These are phyloP conservation scores for Dendrobium catenatum DNA, from an alignment of 106 monocot species.

Conservation along the genomic window DNA sequence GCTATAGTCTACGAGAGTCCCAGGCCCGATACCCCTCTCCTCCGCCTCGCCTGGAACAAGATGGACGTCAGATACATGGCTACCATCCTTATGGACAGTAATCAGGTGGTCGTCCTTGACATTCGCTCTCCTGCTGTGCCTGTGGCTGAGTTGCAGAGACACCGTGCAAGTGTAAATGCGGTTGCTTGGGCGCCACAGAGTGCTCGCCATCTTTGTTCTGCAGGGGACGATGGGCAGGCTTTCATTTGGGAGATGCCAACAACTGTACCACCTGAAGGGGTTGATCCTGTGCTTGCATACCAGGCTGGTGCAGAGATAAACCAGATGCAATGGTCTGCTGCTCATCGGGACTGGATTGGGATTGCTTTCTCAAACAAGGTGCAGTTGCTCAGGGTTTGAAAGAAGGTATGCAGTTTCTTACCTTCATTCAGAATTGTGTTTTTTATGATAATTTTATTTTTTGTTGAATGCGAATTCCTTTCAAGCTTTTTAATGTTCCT, in stretches of 20 bases:
- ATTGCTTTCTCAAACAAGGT: constrained; percentile 10
- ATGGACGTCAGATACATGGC: constrained; percentile 72
- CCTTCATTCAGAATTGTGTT: background rate
- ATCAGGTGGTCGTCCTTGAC: constrained; percentile 63
- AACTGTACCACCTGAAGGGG: constrained; percentile 1
- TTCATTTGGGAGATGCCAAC: constrained; percentile 62
- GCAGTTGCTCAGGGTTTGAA: constrained; percentile 14
- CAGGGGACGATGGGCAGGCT: constrained; percentile 65
- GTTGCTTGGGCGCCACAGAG: constrained; percentile 61
- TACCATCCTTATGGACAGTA: constrained; percentile 73
- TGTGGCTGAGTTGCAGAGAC: constrained; percentile 75
- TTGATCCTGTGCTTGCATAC: constrained; percentile 11
- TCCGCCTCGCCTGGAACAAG: constrained; percentile 90
- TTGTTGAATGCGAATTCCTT: background rate
- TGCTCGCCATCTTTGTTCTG: constrained; percentile 48
- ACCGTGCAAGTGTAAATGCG: constrained; percentile 68
- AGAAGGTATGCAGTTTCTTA: background rate
- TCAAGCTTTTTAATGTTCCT: background rate
- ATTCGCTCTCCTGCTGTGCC: constrained; percentile 69
- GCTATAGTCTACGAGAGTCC: constrained; percentile 87
- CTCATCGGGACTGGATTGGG: constrained; percentile 11
- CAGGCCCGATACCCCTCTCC: constrained; percentile 68
- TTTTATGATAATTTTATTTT: background rate
- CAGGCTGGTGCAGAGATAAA: constrained; percentile 10
- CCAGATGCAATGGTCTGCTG: constrained; percentile 14